Evolutionary conservation across 495 filamentous ascomycete genomes (phyloP).

Genomic region (Neurospora sp.): DNA sequence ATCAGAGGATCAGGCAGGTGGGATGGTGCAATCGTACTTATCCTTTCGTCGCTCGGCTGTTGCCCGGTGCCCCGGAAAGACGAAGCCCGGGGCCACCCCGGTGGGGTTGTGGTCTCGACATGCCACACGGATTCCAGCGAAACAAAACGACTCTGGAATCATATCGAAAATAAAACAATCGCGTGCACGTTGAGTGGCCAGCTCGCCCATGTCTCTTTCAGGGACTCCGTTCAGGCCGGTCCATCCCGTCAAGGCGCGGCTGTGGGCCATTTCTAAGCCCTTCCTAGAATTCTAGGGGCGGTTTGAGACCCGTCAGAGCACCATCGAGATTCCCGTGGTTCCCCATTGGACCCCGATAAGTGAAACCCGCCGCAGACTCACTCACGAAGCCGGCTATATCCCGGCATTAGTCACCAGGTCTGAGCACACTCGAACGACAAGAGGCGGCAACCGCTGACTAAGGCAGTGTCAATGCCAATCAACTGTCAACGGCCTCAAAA

Average conservation of each 20-base stretch:
- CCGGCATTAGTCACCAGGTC: not conserved
- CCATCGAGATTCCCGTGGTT: not conserved
- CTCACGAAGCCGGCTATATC: not conserved
- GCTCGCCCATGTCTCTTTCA: not conserved
- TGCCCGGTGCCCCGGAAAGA: not conserved
- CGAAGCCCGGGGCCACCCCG: not conserved
- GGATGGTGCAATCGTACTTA: not conserved
- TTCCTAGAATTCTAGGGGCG: not conserved
- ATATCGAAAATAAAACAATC: not conserved
- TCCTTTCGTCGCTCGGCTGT: not conserved
- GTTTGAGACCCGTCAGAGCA: not conserved
- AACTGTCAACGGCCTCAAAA: not conserved
- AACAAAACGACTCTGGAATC: not conserved
- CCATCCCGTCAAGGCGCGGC: not conserved
- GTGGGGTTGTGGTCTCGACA: not conserved
- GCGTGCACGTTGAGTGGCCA: not conserved
- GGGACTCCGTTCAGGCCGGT: not conserved
- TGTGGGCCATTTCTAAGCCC: not conserved
- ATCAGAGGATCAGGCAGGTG: not conserved
- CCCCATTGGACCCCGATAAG: not conserved
- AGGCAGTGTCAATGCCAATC: not conserved
- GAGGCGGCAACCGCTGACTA: not conserved
- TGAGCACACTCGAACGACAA: not conserved
- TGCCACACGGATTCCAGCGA: not conserved
- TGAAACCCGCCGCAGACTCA: not conserved